Base-by-base conservation (phyloP, 2,329 filamentous ascomycete species). In the Alternaria hordeiaustralica region DNA sequence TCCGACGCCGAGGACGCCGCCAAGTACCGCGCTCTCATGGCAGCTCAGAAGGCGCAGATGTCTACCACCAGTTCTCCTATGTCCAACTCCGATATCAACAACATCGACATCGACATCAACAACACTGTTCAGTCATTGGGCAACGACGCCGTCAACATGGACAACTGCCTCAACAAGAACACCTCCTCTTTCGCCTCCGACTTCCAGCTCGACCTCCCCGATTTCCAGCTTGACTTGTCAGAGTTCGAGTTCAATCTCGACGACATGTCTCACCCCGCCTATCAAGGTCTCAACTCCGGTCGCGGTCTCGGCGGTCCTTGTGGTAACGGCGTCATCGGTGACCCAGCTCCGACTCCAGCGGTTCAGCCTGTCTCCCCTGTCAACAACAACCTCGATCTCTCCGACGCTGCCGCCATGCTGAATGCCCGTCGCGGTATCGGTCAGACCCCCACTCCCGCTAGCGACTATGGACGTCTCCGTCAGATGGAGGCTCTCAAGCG, bases 401-500 rank as follows among this genome's bases (percentile, higher is more conserved):
- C 12, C 0, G 9, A 51, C 20, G 18, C 15, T 23, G n/a, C 28
- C 18, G 28, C 10, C 4, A 23, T 41, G 13, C 10, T 41, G 15
- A 41, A 41, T 18, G 36, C 13, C n/a, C 6, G 28, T 20, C 18
- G 20, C 23, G 49, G 13, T 33, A 18, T 53, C 36, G 49, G 28
- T n/a, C 49, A 43, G 43, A 61, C 58, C 44, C 61, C 46, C 25
- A 18, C 28, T 18, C 55, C 28, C 20, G 57, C 33, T 6, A 20
- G 33, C 18, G 47, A 47, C 12, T 63, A n/a, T 21, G 71, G 65
- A 20, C 50, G 63, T 6, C 41, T 25, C 11, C 65, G 70, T 12
- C 70, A 74, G 60, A 60, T 66, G 15, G 64, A 72, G 55, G 72
- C 70, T 15, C 60, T 71, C 3, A 46, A 68, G 45, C 71, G 69